phyloP scores from a whole-genome alignment of 352 stramenopile genomes.

The Globisporangium nagaii region DNA sequence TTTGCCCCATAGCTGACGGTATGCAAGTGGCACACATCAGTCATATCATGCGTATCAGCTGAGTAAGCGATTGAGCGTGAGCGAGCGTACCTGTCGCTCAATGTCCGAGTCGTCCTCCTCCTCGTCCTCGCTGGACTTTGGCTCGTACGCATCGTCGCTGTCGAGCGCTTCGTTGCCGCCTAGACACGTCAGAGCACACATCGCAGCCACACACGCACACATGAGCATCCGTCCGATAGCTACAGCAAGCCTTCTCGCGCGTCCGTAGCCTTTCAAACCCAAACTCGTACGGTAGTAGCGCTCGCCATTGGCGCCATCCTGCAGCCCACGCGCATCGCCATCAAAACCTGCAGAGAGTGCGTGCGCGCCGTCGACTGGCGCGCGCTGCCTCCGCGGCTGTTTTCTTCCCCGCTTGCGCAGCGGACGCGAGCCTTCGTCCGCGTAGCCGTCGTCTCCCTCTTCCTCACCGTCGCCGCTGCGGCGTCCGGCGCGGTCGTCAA shows the following conservation, averaged over 20 bases:
- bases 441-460: slow-evolving; percentile 3
- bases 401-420: neutral
- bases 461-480: slow-evolving; percentile 15
- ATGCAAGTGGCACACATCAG: too few relatives aligned
- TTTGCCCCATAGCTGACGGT: slow-evolving; percentile 58
- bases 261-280: neutral
- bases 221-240: neutral
- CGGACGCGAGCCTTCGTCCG: neutral
- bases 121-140: slow-evolving; percentile 59
- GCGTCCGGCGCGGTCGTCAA: neutral
- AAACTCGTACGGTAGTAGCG: slow-evolving; percentile 5
- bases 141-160: slow-evolving; percentile 55
- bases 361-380: neutral
- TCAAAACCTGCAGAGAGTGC: neutral
- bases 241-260: too few relatives aligned
- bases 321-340: neutral
- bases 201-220: neutral
- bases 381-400: neutral
- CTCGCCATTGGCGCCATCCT: neutral
- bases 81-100: slow-evolving; percentile 40
- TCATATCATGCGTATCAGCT: too few relatives aligned
- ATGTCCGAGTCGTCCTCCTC: slow-evolving; percentile 84
- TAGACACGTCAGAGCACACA: neutral
- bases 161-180: slow-evolving; percentile 22
- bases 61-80: too few relatives aligned